Conservation (phyloP, 176 grass and related monocot species). For the Oryza nivara region DNA sequence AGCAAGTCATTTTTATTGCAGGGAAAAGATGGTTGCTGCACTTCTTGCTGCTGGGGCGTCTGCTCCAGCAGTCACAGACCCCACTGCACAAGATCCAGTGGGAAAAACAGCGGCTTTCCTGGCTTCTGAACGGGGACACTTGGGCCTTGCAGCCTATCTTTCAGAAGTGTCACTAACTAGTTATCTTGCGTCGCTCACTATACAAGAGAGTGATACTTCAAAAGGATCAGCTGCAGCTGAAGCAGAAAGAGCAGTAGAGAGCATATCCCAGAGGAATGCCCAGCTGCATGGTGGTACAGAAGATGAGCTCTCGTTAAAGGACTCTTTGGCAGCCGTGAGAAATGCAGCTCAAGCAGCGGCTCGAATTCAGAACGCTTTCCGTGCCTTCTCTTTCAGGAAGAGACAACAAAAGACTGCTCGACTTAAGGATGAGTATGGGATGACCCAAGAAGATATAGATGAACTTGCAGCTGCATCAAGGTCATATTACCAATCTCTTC, state of each 20-base stretch:
- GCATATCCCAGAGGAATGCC: slow-evolving; percentile 65
- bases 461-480: slow-evolving; percentile 76
- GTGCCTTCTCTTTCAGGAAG: slow-evolving; percentile 89
- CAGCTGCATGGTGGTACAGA: slow-evolving; percentile 62
- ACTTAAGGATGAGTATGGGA: slow-evolving; percentile 77
- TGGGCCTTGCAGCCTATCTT: slow-evolving; percentile 86
- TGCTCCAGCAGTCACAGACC: slow-evolving; percentile 81
- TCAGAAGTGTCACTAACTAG: slow-evolving; percentile 84
- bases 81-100: slow-evolving; percentile 86
- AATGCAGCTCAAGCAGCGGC: slow-evolving; percentile 90
- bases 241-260: slow-evolving; percentile 68
- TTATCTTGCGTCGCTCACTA: slow-evolving; percentile 78
- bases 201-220: slow-evolving; percentile 67
- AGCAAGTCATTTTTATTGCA: slow-evolving; percentile 44
- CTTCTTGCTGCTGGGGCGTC: slow-evolving; percentile 87
- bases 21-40: slow-evolving; percentile 92
- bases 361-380: slow-evolving; percentile 95
- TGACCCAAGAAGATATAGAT: slow-evolving; percentile 92
- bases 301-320: slow-evolving; percentile 89
- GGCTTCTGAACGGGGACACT: slow-evolving; percentile 76
- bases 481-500: slow-evolving; percentile 48
- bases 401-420: slow-evolving; percentile 60
- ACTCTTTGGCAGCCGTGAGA: slow-evolving; percentile 97
- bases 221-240: slow-evolving; percentile 68
- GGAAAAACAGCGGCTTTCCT: slow-evolving; percentile 96